These are phyloP conservation scores for Colletotrichum abscissum DNA, from an alignment of 2,329 filamentous ascomycete species.

Conservation along the genomic window DNA sequence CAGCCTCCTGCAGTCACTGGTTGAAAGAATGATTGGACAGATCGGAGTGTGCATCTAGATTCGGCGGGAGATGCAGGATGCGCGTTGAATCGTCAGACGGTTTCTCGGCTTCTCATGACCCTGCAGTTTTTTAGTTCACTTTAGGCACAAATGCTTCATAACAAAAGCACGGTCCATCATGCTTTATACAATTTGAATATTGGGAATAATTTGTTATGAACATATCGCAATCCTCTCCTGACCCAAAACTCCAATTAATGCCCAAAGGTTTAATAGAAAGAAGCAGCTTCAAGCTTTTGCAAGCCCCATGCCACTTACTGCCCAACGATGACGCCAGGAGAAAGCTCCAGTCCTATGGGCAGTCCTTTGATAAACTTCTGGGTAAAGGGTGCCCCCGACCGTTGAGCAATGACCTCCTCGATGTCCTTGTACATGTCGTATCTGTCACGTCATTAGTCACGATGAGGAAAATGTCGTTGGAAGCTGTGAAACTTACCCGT, in stretches of 20 bases:
- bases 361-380: conserved; percentile 55
- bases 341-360: conserved; percentile 59
- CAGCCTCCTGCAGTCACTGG: neutral
- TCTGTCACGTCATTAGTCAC: conserved; percentile 42
- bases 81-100: neutral
- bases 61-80: neutral
- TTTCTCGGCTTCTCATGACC: neutral
- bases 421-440: conserved; percentile 71
- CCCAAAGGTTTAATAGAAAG: neutral
- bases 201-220: neutral
- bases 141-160: neutral
- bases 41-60: neutral
- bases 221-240: neutral
- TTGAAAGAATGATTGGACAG: neutral
- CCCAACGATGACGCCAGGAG: conserved; percentile 56
- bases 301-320: neutral
- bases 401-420: conserved; percentile 57
- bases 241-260: conserved; percentile 7
- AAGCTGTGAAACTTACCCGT: conserved; percentile 57
- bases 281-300: neutral
- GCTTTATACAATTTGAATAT: neutral
- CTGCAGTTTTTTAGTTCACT: neutral
- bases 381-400: conserved; percentile 46
- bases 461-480: neutral
- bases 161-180: neutral